Base-by-base conservation (phyloP, 371 early-diverging fungal genomes). In the Paramicrosporidium saccamoebae region DNA sequence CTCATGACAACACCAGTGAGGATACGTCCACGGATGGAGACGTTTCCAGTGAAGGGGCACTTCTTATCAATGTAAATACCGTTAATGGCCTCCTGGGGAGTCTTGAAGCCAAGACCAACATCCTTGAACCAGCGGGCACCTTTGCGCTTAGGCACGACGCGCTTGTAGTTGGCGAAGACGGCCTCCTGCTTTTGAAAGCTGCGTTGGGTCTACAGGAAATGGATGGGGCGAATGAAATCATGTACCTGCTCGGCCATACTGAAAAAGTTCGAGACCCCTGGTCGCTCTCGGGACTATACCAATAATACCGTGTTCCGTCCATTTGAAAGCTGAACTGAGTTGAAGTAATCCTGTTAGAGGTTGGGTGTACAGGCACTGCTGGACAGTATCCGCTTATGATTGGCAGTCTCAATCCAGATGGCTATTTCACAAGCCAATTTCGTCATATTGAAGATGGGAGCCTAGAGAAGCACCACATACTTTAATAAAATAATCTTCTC, bases 41-140 rank as follows among this genome's bases (percentile, higher is more conserved):
- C 81, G 44, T 79, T 64, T 41, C 90, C 73, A 35, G 88, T 84
- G 77, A 94, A 98, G 39, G 98, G 98, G 64, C 98, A 98, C 68
- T 98, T 98, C 65, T 94, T 95, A 58, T 98, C 98, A 31, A 97
- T 74, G 66, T 97, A 98, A 49, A 50, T 48, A 39, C 74, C 74
- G 35, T 67, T 64, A 45, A 77, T 78, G 40, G 98, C 98, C 44
- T 86, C 92, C 48, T 66, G 60, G 39, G 99, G 99, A 46, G 92
- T 94, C 66, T 86, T 84, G 68, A 84, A 86, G 33, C 98, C 98
- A 32, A 81, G 64, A 52, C 96, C 96, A 35, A 96, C 74, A 39
- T 90, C 81, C 59, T 81, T 84, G 68, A 64, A 72, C 79, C 84
- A 90, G 39, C 75, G 61, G 31, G 28, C 21, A 42, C 52, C 55